Conservation (phyloP, 768 basidiomycete species). For the Boletales sp. region DNA sequence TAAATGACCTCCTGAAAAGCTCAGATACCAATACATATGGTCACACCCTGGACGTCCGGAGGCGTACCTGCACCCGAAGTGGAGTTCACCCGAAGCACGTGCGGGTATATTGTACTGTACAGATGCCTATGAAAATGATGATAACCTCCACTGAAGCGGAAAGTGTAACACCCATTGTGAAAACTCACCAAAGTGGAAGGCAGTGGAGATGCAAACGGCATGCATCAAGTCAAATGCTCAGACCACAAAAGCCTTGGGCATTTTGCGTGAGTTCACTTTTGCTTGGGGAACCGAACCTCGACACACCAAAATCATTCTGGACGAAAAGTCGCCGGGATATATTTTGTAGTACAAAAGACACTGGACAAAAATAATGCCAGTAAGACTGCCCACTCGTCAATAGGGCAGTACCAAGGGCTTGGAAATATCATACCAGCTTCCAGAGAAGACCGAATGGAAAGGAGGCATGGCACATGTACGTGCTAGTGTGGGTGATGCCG, state of each 20-base stretch:
- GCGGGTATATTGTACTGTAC: too few species aligned
- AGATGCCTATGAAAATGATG: too few species aligned
- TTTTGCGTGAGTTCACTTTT: too few species aligned
- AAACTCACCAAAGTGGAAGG: constrained; percentile 24
- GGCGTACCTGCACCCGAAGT: too few species aligned
- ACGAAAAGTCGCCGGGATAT: constrained; percentile 24
- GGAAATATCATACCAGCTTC: constrained; percentile 18
- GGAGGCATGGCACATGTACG: too few species aligned
- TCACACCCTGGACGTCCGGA: too few species aligned
- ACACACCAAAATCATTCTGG: constrained; percentile 29
- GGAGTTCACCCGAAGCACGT: too few species aligned
- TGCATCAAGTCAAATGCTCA: constrained; percentile 30
- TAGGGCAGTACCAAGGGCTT: not conserved
- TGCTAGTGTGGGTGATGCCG: too few species aligned
- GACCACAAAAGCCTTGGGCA: constrained; percentile 23
- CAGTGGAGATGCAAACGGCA: constrained; percentile 23
- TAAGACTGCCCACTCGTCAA: constrained; percentile 22
- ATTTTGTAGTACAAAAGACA: constrained; percentile 28
- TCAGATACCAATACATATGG: too few species aligned
- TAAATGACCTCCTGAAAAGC: too few species aligned
- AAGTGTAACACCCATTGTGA: constrained; percentile 28
- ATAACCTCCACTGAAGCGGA: constrained; percentile 33
- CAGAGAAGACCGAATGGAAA: too few species aligned
- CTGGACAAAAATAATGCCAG: constrained; percentile 32
- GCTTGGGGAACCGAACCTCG: not conserved